Percentiles rank a stretch among this genome's conserved stretches.
phyloP scores from a whole-genome alignment of 192 early-diverging fungal species.

The Fimicolochytrium jonesii region DNA sequence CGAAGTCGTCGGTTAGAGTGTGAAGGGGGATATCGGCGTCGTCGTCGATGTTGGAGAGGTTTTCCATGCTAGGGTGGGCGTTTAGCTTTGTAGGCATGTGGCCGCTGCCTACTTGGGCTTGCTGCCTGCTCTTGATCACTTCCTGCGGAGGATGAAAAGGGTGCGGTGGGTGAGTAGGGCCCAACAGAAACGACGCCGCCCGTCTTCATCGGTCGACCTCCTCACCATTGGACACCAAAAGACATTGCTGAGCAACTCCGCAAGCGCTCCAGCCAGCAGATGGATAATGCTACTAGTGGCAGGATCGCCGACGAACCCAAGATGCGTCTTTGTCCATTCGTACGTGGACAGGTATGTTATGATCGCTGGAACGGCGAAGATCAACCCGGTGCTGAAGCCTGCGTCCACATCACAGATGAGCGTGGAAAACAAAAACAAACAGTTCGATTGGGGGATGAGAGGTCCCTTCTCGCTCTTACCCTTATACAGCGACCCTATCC shows the following conservation, averaged over 20 bases:
- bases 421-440: background rate
- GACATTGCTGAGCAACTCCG: constrained; percentile 14
- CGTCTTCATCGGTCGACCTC: too few relatives aligned
- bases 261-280: constrained; percentile 3
- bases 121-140: constrained; percentile 18
- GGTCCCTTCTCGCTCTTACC: too few relatives aligned
- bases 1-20: background rate
- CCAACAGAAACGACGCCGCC: too few relatives aligned
- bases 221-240: constrained; percentile 23
- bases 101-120: background rate
- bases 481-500: background rate
- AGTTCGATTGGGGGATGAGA: too few relatives aligned
- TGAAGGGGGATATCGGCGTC: background rate
- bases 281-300: constrained; percentile 2
- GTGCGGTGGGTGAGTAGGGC: too few relatives aligned
- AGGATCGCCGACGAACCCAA: constrained; percentile 9
- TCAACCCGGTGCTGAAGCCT: background rate
- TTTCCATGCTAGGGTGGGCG: background rate
- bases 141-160: background rate
- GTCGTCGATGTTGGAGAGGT: background rate
- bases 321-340: constrained; percentile 39
- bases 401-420: background rate
- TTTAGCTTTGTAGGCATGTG: background rate
- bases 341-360: constrained; percentile 57
- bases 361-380: constrained; percentile 18